Base-by-base conservation (phyloP, 768 basidiomycete species). In the Naganishia antarctica region DNA sequence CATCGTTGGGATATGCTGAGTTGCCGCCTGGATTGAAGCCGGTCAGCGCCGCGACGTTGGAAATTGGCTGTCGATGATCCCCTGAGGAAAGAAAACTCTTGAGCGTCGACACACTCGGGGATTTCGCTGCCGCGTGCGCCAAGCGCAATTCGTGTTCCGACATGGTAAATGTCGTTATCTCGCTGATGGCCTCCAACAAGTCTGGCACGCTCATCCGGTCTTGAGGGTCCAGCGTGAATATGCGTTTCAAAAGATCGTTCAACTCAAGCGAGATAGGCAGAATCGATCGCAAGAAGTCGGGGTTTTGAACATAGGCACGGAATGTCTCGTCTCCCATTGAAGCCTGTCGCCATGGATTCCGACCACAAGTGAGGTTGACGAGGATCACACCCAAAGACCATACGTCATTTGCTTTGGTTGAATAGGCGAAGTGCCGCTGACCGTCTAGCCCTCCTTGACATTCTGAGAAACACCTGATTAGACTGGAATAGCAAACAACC, bases 311-410 rank as follows among this genome's bases (percentile, higher is more conserved):
- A 77, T 90, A 99, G 0, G 83, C 82, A 9, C 80, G 72, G 82
- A 92, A 99, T 3, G 90, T 92, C 66, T 84, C 82, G 78, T 91
- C 89, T 29, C 67, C 70, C 6, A 74, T 70, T 61, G 81, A 83
- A 3, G 89, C 88, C 69, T 83, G 82, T 59, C 82, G 80, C 91
- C 90, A 92, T 12, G 88, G 88, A 69, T 85, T 86, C 26, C 87
- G 83, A 18, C 86, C 86, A 61, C 86, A 86, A 49, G 88, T 84
- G 79, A 94, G 83, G 76, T 90, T 92, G 69, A 87, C 82, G 78
- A 81, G 66, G 80, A 80, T 69, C 77, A 97, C 91, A 34, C 92
- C 94, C 46, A 98, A 81, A 8, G 92, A 91, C 94, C 94, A 99
- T 68, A 97, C 84, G 76, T 99, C 94, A 78, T 96, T 97, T 74